phyloP scores from a whole-genome alignment of 257 asterid species.

The Salvia rosmarinus region DNA sequence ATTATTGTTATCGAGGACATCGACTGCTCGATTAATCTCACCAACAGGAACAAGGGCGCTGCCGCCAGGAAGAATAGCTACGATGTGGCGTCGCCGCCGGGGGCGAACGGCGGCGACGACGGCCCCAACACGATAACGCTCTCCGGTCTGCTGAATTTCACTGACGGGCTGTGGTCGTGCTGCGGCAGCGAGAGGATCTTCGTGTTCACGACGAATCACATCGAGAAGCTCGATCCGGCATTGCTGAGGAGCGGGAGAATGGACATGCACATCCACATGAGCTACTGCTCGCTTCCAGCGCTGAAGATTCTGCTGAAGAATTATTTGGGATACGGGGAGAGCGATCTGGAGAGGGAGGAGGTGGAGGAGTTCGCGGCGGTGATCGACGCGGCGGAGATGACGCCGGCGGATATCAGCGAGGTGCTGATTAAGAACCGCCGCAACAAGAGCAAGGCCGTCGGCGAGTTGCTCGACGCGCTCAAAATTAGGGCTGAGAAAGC shows the following conservation, averaged over 20 bases:
- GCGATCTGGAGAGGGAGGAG: constrained; percentile 45
- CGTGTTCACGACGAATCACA: constrained; percentile 90
- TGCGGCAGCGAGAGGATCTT: constrained; percentile 94
- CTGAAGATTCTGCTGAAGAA: constrained; percentile 73
- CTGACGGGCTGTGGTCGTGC: constrained; percentile 96
- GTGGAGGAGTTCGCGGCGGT: constrained; percentile 49
- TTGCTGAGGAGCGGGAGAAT: constrained; percentile 87
- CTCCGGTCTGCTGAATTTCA: constrained; percentile 84
- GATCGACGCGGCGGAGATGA: constrained; percentile 68
- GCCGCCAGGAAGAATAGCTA: constrained; percentile 22
- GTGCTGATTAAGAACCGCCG: constrained; percentile 80
- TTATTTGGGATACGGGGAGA: constrained; percentile 60
- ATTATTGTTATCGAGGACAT: constrained; percentile 63
- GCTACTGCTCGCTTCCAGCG: constrained; percentile 65
- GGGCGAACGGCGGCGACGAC: constrained; percentile 41
- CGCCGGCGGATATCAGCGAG: constrained; percentile 94
- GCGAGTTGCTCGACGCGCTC: constrained; percentile 57
- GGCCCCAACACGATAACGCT: constrained; percentile 72
- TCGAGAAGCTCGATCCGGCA: constrained; percentile 95
- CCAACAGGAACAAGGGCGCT: constrained; percentile 40
- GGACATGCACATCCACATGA: constrained; percentile 97
- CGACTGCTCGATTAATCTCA: constrained; percentile 53
- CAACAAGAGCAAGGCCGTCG: constrained; percentile 54
- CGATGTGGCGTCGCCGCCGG: constrained; percentile 34
- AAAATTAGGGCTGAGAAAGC: constrained; percentile 54